Conservation (phyloP, 1,139 yeast genomes). For the Candida sanyaensis region DNA sequence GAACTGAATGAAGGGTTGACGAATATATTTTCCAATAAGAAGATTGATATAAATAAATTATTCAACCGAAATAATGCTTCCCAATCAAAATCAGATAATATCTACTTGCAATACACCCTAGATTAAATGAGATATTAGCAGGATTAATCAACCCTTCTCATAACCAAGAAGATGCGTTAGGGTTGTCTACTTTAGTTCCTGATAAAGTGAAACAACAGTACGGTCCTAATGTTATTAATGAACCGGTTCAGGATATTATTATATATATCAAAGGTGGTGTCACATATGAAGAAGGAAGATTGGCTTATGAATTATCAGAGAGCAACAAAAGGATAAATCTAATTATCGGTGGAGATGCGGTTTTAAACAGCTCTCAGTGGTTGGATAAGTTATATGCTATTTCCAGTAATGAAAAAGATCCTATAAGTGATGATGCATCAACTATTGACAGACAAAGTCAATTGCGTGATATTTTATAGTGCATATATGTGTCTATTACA, state of each 20-base stretch:
- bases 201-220: constrained; percentile 37
- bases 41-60: constrained; percentile 26
- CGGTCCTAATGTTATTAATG: constrained; percentile 19
- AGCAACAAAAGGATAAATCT: constrained; percentile 48
- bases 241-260: constrained; percentile 69
- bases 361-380: constrained; percentile 51
- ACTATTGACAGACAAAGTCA: constrained; percentile 1
- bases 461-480: constrained; percentile 3
- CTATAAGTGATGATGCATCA: background rate
- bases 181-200: constrained; percentile 43
- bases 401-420: background rate
- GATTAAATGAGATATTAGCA: constrained; percentile 51
- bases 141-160: constrained; percentile 20
- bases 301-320: constrained; percentile 70
- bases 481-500: too few species aligned
- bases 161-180: constrained; percentile 6
- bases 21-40: constrained; percentile 27
- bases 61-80: constrained; percentile 23
- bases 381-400: background rate
- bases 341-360: constrained; percentile 76
- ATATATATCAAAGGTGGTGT: constrained; percentile 88
- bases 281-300: constrained; percentile 88
- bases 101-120: constrained; percentile 75
- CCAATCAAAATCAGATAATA: constrained; percentile 41
- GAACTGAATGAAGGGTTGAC: constrained; percentile 24